Base-by-base conservation (phyloP, 345 rosid species). In the Alliaria petiolata region DNA sequence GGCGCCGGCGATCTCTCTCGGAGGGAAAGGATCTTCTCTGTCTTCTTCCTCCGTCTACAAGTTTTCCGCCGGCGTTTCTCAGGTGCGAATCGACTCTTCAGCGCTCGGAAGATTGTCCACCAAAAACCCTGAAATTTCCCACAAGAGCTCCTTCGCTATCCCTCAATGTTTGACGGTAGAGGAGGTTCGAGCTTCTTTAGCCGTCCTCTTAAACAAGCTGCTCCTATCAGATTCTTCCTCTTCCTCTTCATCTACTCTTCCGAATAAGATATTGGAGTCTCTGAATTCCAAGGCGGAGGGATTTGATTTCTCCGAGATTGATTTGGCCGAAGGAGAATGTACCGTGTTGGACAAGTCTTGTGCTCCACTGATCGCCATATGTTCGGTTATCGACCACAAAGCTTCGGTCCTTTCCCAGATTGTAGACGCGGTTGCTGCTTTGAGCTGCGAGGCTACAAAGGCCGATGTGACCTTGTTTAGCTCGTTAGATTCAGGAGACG, bases 391-490 rank as follows among this genome's bases (percentile, higher is more conserved):
- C 80, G 95, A 87, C 49, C 62, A 85, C n/a, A 75, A 77, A 25
- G 64, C 85, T 4, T 38, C 83, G 22, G 79, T 80, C 22, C 47
- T 91, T 58, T 76, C 79, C 2, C 60, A 72, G 11, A 62, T 87
- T 49, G 74, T 78, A 1, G 86, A 85, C 40, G 89, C 81, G 0
- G 85, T 81, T 43, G 85, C 89, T 17, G 91, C 95, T 8, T 60
- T 91, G 80, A 85, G 89, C 6, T 91, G 97, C 28, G 97, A 88
- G 70, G 95, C 91, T 13, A 69, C 57, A 4, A 80, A 74, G 38
- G 85, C 74, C 14, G 79, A 83, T 14, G 72, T 84, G 19, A 47
- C 66, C 26, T 81, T 76, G 4, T 87, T 88, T 50, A 73, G 78
- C 62, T 61, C 62, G 10, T 65, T 79, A 74, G 57, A 46, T 65